Conservation (phyloP, 2,329 filamentous ascomycete genomes). For the Beauveria caledonica region DNA sequence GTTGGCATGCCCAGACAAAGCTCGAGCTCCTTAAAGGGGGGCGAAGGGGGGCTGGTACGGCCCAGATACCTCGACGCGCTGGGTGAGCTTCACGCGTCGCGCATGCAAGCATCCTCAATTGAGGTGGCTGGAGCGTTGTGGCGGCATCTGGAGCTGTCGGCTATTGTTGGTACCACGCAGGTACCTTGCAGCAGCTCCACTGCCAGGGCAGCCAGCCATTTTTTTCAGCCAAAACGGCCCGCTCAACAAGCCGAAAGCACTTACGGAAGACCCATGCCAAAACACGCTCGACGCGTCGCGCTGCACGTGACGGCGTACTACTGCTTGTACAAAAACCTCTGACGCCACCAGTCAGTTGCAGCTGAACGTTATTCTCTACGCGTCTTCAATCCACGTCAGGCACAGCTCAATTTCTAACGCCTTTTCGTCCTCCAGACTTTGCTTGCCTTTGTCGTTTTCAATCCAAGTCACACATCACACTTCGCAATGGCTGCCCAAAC, state of each 20-base stretch:
- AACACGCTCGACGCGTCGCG: slow-evolving; percentile 28
- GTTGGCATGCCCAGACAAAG: background rate
- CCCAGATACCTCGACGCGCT: slow-evolving; percentile 17
- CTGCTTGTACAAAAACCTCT: slow-evolving; percentile 31
- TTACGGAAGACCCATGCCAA: slow-evolving; percentile 10
- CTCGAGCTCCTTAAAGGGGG: background rate
- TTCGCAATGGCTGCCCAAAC: slow-evolving; percentile 66
- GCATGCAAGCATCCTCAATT: slow-evolving; percentile 1
- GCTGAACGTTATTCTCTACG: slow-evolving; percentile 17
- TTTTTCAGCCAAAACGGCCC: slow-evolving; percentile 19
- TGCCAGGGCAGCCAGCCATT: slow-evolving; percentile 6
- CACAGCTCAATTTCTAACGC: slow-evolving; percentile 16
- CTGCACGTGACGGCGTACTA: slow-evolving; percentile 31
- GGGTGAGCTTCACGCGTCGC: slow-evolving; percentile 16
- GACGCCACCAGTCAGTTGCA: slow-evolving; percentile 20
- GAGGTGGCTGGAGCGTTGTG: slow-evolving; percentile 14
- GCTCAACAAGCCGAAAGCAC: slow-evolving; percentile 2
- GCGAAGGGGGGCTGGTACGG: background rate
- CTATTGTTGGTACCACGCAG: slow-evolving; percentile 13
- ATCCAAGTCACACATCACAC: slow-evolving; percentile 7
- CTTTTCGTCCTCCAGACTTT: slow-evolving; percentile 14
- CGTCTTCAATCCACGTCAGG: slow-evolving; percentile 19
- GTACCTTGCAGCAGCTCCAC: slow-evolving; percentile 11
- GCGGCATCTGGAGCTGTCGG: background rate
- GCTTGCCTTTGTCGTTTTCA: slow-evolving; percentile 10